phyloP scores from a whole-genome alignment of 148 eudicot species.

The Beta vulgaris region DNA sequence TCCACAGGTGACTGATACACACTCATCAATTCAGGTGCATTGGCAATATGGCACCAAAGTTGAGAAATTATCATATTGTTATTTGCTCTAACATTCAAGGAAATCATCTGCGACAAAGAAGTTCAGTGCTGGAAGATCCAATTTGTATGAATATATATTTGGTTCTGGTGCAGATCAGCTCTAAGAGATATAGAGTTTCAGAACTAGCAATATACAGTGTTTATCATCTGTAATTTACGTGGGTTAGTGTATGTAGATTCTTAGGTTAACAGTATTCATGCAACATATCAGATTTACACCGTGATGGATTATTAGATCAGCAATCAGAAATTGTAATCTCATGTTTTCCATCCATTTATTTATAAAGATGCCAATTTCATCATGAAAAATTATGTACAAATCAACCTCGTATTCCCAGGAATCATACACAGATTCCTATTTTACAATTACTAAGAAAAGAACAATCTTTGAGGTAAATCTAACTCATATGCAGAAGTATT shows the following conservation, averaged over 20 bases:
- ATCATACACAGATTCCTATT: not conserved
- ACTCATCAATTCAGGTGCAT: no score
- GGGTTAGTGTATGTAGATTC: not conserved
- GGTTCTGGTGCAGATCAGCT: not conserved
- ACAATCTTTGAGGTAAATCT: not conserved
- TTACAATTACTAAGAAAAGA: not conserved
- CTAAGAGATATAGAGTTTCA: not conserved
- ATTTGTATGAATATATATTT: not conserved
- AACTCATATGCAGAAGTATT: not conserved
- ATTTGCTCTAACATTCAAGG: not conserved
- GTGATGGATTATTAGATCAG: no score
- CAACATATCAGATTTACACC: not conserved
- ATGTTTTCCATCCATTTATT: no score
- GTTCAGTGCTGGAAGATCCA: not conserved
- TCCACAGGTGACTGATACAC: no score
- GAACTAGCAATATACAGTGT: not conserved
- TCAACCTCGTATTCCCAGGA: not conserved
- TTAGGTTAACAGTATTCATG: not conserved
- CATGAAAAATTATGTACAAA: slow-evolving; percentile 8
- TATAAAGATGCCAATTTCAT: no score
- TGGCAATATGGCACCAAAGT: no score
- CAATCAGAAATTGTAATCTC: no score
- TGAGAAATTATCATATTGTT: not conserved
- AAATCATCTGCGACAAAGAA: not conserved
- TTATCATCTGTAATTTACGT: not conserved